These are phyloP conservation scores for Amphicarpaea edgeworthii DNA, from an alignment of 306 rosid species.

Conservation along the genomic window DNA sequence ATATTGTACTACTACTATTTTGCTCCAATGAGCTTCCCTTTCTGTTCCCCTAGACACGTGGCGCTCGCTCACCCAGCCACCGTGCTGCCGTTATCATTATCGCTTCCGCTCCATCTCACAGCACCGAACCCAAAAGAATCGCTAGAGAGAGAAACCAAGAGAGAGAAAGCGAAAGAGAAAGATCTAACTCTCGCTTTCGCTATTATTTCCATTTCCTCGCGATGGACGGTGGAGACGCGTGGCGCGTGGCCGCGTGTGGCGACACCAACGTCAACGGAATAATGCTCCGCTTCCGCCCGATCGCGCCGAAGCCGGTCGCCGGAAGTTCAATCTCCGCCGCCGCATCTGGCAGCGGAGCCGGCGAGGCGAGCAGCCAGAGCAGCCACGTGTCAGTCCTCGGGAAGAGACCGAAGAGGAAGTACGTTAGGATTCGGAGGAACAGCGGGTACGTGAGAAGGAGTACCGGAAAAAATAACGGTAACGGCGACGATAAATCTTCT, in stretches of 20 bases:
- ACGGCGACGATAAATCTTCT: constrained; percentile 7
- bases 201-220: neutral
- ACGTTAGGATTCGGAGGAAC: constrained; percentile 65
- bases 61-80: constrained; percentile 60
- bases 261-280: constrained; percentile 38
- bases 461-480: neutral
- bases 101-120: constrained; percentile 56
- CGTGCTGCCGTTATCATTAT: constrained; percentile 70
- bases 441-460: constrained; percentile 42
- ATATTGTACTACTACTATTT: neutral
- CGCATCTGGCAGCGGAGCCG: neutral
- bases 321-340: constrained; percentile 36
- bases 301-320: constrained; percentile 71
- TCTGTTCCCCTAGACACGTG: constrained; percentile 79
- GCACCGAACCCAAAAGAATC: constrained; percentile 30
- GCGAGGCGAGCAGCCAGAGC: constrained; percentile 16
- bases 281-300: constrained; percentile 79
- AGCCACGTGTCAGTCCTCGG: neutral
- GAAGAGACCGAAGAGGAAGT: constrained; percentile 66
- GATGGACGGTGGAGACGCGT: constrained; percentile 61
- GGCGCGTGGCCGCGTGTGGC: constrained; percentile 51
- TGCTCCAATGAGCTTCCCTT: constrained; percentile 47
- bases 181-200: constrained; percentile 19
- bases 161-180: neutral
- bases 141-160: constrained; percentile 37